phyloP scores from a whole-genome alignment of 169 alveolate species.

The Theileria sp. region DNA sequence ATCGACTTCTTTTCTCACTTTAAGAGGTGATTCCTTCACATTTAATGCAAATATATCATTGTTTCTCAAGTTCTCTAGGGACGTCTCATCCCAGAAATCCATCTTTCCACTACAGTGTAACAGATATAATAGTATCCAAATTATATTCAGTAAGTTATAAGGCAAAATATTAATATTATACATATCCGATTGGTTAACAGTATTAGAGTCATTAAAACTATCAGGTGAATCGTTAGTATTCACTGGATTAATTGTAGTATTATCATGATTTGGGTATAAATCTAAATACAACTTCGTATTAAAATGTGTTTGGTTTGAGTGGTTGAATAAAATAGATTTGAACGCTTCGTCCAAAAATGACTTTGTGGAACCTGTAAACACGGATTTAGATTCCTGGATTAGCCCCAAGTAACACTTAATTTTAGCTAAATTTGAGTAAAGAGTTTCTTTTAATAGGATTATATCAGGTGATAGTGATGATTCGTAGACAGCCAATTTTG shows the following conservation, averaged over 20 bases:
- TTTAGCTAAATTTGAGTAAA: conserved; percentile 34
- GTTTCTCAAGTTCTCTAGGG: conserved; percentile 11
- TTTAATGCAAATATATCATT: neutral
- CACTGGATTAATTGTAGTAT: neutral
- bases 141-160: conserved; percentile 36
- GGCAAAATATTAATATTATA: conserved; percentile 21
- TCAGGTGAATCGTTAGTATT: neutral
- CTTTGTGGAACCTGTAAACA: conserved; percentile 37
- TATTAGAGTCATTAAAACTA: neutral
- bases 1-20: neutral
- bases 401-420: conserved; percentile 8
- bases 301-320: neutral
- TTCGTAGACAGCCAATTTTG: conserved; percentile 2
- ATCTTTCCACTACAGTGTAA: conserved; percentile 34
- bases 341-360: conserved; percentile 37
- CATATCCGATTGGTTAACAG: neutral
- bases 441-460: conserved; percentile 44
- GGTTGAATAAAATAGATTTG: neutral
- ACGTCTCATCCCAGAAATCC: conserved; percentile 27
- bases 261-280: conserved; percentile 32
- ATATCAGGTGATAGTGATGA: neutral
- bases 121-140: conserved; percentile 51
- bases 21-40: neutral
- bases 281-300: conserved; percentile 39
- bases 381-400: conserved; percentile 19